These are phyloP conservation scores for Fusarium cicatricum DNA, from an alignment of 2,329 filamentous ascomycete species.

Conservation along the genomic window DNA sequence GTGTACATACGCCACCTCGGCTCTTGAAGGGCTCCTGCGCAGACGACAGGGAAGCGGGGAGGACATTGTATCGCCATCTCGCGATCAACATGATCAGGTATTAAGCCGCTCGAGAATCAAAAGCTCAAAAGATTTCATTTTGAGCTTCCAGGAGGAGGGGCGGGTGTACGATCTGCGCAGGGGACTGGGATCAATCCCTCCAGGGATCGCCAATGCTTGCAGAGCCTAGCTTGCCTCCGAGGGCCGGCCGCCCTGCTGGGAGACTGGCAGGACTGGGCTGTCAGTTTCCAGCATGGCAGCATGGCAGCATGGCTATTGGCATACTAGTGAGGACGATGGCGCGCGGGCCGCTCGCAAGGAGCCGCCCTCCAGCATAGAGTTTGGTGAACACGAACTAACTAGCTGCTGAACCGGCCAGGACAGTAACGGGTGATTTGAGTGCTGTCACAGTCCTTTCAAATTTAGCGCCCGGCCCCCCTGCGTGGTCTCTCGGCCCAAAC, in stretches of 20 bases:
- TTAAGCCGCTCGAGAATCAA: not conserved
- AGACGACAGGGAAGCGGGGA: slow-evolving; percentile 20
- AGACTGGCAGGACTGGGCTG: slow-evolving; percentile 21
- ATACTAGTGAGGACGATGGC: slow-evolving; percentile 31
- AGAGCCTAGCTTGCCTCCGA: slow-evolving; percentile 28
- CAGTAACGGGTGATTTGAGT: slow-evolving; percentile 6
- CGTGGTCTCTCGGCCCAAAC: slow-evolving; percentile 12
- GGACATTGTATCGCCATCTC: slow-evolving; percentile 34
- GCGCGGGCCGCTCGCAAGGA: slow-evolving; percentile 34
- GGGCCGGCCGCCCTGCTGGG: slow-evolving; percentile 13
- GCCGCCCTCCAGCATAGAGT: slow-evolving; percentile 30
- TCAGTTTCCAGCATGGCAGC: slow-evolving; percentile 6
- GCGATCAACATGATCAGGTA: slow-evolving; percentile 18
- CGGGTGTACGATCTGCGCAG: slow-evolving; percentile 41
- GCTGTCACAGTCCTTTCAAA: slow-evolving; percentile 21
- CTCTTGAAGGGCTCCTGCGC: slow-evolving; percentile 36
- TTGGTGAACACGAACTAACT: slow-evolving; percentile 15
- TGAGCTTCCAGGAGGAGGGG: slow-evolving; percentile 21
- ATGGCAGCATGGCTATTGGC: slow-evolving; percentile 30
- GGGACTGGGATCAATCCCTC: slow-evolving; percentile 32
- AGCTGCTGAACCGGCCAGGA: slow-evolving; percentile 14
- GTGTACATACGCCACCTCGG: slow-evolving; percentile 41
- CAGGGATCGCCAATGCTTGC: slow-evolving; percentile 40
- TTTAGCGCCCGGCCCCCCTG: slow-evolving; percentile 16
- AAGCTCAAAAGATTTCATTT: slow-evolving; percentile 7